Evolutionary conservation across 805 yeast species (phyloP).

Genomic region (Komagataella phaffii): DNA sequence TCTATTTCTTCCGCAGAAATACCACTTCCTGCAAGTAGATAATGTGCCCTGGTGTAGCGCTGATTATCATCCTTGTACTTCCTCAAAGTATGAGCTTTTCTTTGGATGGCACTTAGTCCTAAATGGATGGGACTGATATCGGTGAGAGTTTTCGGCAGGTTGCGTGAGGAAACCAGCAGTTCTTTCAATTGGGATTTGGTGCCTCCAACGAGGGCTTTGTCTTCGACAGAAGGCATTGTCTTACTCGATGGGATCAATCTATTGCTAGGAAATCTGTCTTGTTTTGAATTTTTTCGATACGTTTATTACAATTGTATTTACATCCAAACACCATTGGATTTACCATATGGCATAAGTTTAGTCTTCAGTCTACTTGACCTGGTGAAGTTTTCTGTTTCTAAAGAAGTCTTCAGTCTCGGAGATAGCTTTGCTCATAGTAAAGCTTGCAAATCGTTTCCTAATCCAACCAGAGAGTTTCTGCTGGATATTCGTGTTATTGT

Average conservation of each 20-base stretch:
- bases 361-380: background rate
- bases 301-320: background rate
- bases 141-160: conserved; percentile 50
- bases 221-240: background rate
- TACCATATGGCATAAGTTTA: background rate
- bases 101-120: conserved; percentile 66
- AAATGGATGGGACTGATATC: conserved; percentile 74
- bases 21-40: conserved; percentile 81
- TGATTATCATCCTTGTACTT: conserved; percentile 23
- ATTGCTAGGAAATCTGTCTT: background rate
- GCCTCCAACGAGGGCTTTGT: background rate
- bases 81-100: conserved; percentile 47
- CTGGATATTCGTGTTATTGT: conserved; percentile 26
- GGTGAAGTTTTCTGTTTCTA: background rate
- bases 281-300: background rate
- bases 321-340: background rate
- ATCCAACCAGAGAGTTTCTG: conserved; percentile 69
- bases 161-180: conserved; percentile 62
- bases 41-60: conserved; percentile 64
- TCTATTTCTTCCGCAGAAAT: conserved; percentile 77
- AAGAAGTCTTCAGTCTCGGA: background rate
- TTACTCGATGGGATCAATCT: background rate
- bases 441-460: conserved; percentile 18
- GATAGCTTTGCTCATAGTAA: background rate
- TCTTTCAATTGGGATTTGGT: conserved; percentile 34